Evolutionary conservation across 352 stramenopile genomes (phyloP).

Genomic region (Globisporangium abappressorium): DNA sequence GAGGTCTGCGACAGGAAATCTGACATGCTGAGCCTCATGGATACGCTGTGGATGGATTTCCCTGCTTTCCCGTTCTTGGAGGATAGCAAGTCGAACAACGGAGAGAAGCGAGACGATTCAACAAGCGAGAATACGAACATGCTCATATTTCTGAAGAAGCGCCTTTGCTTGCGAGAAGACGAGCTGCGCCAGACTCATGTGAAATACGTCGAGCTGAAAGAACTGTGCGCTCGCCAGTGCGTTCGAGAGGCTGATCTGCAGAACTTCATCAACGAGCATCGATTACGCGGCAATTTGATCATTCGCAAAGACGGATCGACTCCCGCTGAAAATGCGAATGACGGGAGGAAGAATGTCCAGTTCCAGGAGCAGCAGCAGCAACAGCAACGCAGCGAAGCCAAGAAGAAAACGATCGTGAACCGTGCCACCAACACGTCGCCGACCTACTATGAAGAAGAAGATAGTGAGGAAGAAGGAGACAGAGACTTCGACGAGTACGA

Average conservation of each 20-base stretch:
- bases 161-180: slow-evolving; percentile 52
- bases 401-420: slow-evolving; percentile 15
- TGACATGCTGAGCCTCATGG: slow-evolving; percentile 34
- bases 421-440: slow-evolving; percentile 24
- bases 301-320: slow-evolving; percentile 31
- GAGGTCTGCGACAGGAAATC: slow-evolving; percentile 28
- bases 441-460: slow-evolving; percentile 21
- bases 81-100: neutral
- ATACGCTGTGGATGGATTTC: slow-evolving; percentile 56
- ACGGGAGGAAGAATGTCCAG: slow-evolving; percentile 13
- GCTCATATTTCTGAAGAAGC: slow-evolving; percentile 58
- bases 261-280: slow-evolving; percentile 83
- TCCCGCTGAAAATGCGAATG: slow-evolving; percentile 14
- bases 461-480: slow-evolving; percentile 24
- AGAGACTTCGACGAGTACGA: slow-evolving; percentile 17
- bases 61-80: slow-evolving; percentile 32
- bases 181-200: slow-evolving; percentile 50
- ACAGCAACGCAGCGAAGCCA: slow-evolving; percentile 9
- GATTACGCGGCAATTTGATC: slow-evolving; percentile 62
- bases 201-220: slow-evolving; percentile 76
- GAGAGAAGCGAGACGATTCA: slow-evolving; percentile 9
- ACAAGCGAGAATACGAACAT: slow-evolving; percentile 22
- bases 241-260: slow-evolving; percentile 73
- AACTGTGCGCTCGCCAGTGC: slow-evolving; percentile 71
- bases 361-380: slow-evolving; percentile 18